A percentile compares a stretch with the other conserved stretches of the same genome.
phyloP scores from a whole-genome alignment of 2,329 filamentous ascomycete genomes.

The Pyricularia sp. region DNA sequence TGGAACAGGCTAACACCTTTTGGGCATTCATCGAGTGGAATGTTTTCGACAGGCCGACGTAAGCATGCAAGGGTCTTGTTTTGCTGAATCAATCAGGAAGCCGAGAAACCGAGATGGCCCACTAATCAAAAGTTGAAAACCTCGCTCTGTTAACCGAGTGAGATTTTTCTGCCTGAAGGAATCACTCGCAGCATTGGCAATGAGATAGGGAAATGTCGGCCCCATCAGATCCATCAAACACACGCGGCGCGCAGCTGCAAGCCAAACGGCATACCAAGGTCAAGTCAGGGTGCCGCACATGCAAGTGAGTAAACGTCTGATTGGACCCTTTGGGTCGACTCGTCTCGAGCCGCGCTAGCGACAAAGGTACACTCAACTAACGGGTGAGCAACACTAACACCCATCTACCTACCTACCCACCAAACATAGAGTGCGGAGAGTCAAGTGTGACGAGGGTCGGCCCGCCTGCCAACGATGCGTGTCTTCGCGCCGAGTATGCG shows the following conservation, averaged over 20 bases:
- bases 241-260: background rate
- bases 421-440: slow-evolving; percentile 9
- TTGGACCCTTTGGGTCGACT: background rate
- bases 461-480: slow-evolving; percentile 11
- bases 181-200: background rate
- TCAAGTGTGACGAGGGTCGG: slow-evolving; percentile 14
- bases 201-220: background rate
- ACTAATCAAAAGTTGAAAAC: background rate
- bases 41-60: background rate
- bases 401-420: background rate
- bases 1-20: background rate
- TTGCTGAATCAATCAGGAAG: background rate
- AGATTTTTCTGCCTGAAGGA: background rate
- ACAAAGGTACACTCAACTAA: background rate
- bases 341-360: background rate
- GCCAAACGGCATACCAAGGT: slow-evolving; percentile 1
- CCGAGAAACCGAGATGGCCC: background rate
- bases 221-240: background rate
- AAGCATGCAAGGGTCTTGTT: background rate
- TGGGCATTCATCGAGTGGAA: background rate
- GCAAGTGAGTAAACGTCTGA: background rate
- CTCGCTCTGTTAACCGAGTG: background rate
- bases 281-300: slow-evolving; percentile 8
- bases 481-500: slow-evolving; percentile 12
- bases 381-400: background rate